Evolutionary conservation across 352 stramenopile genomes (phyloP), one percentile per base, ranked within the genome.

Genomic region (Globisporangium iwayamae): DNA sequence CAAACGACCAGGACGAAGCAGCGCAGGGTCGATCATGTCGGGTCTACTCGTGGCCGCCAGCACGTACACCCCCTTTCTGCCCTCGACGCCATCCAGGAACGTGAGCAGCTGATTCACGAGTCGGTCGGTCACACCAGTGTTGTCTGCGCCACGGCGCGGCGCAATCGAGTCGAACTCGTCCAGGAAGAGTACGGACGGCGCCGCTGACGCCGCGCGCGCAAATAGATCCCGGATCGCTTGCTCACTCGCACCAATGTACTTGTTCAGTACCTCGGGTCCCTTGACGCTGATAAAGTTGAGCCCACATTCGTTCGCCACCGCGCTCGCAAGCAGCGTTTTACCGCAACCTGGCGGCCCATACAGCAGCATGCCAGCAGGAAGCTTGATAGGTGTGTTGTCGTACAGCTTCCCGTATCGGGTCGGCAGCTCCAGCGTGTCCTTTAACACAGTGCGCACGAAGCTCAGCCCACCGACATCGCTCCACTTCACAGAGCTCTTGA

Each of bases 41-140:
- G 96, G 96, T 51, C 97, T 85, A 55, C 90, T 98, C n/a, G 94
- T 99, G 4, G 97, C 96, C 3, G 90, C 96, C 41, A 99, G 71
- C 14, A 99, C 91, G 63, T 98, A 99, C 16, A 98, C 93, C 13
- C 78, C 76, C 75, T 90, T 89, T 61, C 88, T 69, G 0, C 74
- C 79, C 76, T 99, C 97, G 13, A 99, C 96, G 45, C 97, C 96
- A 78, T 99, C 97, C 51, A 99, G 71, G 68, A 98, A 98, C 0
- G 97, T 99, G 0, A 99, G 85, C 52, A 99, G 76, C 63, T 99
- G 97, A 69, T 99, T 99, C 51, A 99, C 96, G 30, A 99, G 91
- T 22, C 97, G 82, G 70, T 99, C 96, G 0, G 96, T 99, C 36
- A 99, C 96, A 32, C 96, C 95, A 8, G 93, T 98, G 69, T 97